phyloP scores from a whole-genome alignment of 495 filamentous ascomycete genomes.

The Aspergillus bertholletiae region DNA sequence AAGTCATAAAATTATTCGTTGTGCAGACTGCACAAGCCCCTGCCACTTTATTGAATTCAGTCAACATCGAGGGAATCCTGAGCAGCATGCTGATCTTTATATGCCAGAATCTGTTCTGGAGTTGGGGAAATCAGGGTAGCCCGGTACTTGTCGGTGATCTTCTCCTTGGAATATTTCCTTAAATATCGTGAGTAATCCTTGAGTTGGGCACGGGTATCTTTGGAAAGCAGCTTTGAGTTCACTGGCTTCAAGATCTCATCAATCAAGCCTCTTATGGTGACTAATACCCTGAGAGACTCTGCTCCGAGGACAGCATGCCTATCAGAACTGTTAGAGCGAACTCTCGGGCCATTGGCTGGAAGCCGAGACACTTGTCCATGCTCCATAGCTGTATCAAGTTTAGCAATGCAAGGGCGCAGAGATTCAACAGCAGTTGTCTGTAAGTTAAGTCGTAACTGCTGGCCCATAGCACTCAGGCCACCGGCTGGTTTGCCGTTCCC shows the following conservation, averaged over 20 bases:
- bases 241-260: constrained; percentile 27
- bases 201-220: constrained; percentile 22
- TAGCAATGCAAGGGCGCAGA: constrained; percentile 26
- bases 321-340: neutral
- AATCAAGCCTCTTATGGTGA: constrained; percentile 23
- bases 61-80: neutral
- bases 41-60: neutral
- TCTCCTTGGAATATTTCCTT: constrained; percentile 29
- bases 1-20: neutral
- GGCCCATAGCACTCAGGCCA: constrained; percentile 21
- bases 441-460: constrained; percentile 25
- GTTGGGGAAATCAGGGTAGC: constrained; percentile 19
- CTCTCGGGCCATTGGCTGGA: neutral
- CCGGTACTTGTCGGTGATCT: constrained; percentile 14
- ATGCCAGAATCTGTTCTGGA: constrained; percentile 17
- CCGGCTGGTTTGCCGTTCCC: constrained; percentile 6
- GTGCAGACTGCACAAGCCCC: neutral
- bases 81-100: constrained; percentile 3
- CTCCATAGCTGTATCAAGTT: constrained; percentile 27
- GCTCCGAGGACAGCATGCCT: constrained; percentile 10
- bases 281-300: constrained; percentile 22
- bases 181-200: constrained; percentile 22
- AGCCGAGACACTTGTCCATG: constrained; percentile 1
- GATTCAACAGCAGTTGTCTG: constrained; percentile 17
- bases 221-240: constrained; percentile 22